These are phyloP conservation scores for Eimeria mitis DNA, from an alignment of 169 alveolate species.

Conservation along the genomic window DNA sequence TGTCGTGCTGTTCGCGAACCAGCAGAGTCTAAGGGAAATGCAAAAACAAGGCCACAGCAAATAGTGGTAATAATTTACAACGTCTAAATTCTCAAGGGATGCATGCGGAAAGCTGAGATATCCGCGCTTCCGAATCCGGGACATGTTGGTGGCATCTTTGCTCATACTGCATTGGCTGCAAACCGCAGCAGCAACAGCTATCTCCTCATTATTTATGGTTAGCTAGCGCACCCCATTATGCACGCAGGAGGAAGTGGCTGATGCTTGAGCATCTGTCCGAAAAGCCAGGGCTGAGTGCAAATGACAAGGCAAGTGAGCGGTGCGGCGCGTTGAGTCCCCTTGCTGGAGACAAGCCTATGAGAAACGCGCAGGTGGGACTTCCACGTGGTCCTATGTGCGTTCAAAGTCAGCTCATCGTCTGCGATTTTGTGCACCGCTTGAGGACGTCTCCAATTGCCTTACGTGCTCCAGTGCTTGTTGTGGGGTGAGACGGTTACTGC, in stretches of 20 bases:
- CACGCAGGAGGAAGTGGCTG: constrained; percentile 48
- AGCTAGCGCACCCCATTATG: constrained; percentile 1
- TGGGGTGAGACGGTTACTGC: constrained; percentile 71
- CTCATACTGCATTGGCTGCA: neutral
- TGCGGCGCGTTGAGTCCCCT: neutral
- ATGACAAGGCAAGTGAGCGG: neutral
- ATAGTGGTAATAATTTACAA: neutral
- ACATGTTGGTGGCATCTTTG: neutral
- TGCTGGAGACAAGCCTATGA: neutral
- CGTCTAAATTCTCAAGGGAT: neutral
- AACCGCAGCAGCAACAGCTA: neutral
- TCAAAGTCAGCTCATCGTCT: neutral
- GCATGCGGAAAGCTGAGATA: neutral
- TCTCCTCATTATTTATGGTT: neutral
- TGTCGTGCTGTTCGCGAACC: constrained; percentile 52
- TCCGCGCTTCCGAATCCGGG: neutral
- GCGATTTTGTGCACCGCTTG: neutral
- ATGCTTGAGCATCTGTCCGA: constrained; percentile 45
- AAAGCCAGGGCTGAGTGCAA: constrained; percentile 63
- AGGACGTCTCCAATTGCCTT: neutral
- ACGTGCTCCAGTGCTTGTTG: constrained; percentile 65
- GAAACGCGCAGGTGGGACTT: neutral
- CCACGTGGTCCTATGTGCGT: neutral
- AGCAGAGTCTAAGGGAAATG: constrained; percentile 36
- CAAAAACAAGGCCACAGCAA: neutral